phyloP scores from a whole-genome alignment of 2,329 filamentous ascomycete genomes.

The Fusarium robinianum region DNA sequence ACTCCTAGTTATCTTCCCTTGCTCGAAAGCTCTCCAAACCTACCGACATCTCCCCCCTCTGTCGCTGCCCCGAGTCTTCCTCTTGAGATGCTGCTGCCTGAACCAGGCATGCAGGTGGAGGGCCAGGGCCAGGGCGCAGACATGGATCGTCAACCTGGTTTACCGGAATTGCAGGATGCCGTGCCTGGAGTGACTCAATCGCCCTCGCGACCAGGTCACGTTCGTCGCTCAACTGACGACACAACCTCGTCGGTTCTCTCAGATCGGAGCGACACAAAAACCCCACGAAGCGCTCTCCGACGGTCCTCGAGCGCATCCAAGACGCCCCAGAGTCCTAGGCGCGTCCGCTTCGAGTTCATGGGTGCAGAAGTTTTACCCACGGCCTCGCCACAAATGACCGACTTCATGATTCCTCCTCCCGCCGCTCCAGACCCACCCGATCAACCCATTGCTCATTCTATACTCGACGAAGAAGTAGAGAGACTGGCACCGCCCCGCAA shows the following conservation, averaged over 20 bases:
- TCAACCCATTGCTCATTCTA: conserved; percentile 36
- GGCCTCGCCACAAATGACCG: conserved; percentile 53
- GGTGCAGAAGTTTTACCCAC: conserved; percentile 65
- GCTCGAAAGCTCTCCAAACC: conserved; percentile 52
- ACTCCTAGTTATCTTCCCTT: conserved; percentile 66
- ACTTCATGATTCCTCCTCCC: conserved; percentile 38
- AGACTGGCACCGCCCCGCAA: conserved; percentile 53
- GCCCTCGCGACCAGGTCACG: conserved; percentile 41
- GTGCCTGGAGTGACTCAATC: conserved; percentile 24
- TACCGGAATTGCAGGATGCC: conserved; percentile 21
- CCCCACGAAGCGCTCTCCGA: conserved; percentile 61
- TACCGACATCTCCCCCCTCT: conserved; percentile 27
- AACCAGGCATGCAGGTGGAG: conserved; percentile 30
- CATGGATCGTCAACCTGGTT: conserved; percentile 28
- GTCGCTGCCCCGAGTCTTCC: conserved; percentile 22
- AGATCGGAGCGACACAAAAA: conserved; percentile 55
- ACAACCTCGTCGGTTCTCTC: conserved; percentile 57
- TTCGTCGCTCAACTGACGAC: conserved; percentile 51
- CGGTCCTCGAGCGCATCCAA: conserved; percentile 58
- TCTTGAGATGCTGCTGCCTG: conserved; percentile 35
- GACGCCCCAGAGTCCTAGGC: conserved; percentile 58
- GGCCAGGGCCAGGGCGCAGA: conserved; percentile 30
- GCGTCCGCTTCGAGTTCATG: conserved; percentile 65
- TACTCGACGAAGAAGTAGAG: conserved; percentile 48
- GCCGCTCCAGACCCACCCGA: conserved; percentile 34